Conservation (phyloP, 2,329 filamentous ascomycete species). For the Nannizziopsis arthrosporioides region DNA sequence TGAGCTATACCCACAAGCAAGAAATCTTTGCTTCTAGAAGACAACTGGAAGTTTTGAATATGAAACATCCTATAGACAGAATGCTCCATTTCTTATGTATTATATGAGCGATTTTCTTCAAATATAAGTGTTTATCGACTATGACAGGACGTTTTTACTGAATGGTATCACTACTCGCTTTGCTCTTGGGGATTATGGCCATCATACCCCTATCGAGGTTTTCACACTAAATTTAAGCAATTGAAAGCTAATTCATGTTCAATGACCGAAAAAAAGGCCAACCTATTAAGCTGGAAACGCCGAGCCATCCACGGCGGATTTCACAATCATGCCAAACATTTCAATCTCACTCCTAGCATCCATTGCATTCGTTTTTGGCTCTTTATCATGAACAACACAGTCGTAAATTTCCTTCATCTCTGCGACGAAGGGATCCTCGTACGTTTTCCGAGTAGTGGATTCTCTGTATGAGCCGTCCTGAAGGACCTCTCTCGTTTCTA, state of each 20-base stretch:
- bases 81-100: neutral
- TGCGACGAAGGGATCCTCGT: conserved; percentile 37
- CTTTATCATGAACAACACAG: conserved; percentile 28
- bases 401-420: conserved; percentile 34
- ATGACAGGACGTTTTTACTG: too few relatives aligned
- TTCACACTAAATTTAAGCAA: too few relatives aligned
- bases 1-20: neutral
- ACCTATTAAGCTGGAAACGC: neutral
- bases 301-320: conserved; percentile 15
- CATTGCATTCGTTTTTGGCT: conserved; percentile 31
- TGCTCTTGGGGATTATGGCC: too few relatives aligned
- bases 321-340: conserved; percentile 31
- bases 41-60: too few relatives aligned
- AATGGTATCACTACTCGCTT: too few relatives aligned
- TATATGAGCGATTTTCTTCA: too few relatives aligned
- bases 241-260: too few relatives aligned
- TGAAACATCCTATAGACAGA: neutral
- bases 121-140: too few relatives aligned
- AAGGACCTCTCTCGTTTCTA: conserved; percentile 37
- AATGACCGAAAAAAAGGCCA: neutral
- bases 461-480: conserved; percentile 32
- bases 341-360: conserved; percentile 36
- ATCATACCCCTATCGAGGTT: too few relatives aligned
- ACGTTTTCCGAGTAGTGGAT: conserved; percentile 34
- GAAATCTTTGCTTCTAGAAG: too few relatives aligned